phyloP scores from a whole-genome alignment of 139 green algal species.

The Penium margaritaceum region DNA sequence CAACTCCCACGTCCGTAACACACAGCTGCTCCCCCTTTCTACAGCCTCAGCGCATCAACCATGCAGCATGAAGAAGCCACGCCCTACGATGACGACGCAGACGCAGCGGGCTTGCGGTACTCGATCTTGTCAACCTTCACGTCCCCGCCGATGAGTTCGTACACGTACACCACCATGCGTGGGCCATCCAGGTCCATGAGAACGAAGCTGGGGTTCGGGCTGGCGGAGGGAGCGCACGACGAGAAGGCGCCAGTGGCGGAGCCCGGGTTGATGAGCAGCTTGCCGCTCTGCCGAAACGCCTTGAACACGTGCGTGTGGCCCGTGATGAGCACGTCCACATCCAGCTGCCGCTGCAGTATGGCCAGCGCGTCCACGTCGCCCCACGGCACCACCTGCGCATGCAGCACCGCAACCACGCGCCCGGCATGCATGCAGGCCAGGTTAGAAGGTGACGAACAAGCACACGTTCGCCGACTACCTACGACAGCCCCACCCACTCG shows the following conservation, averaged over 20 bases:
- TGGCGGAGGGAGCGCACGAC: neutral
- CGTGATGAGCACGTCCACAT: constrained; percentile 84
- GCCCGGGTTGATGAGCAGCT: constrained; percentile 83
- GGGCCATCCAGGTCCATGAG: constrained; percentile 87
- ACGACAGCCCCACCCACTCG: no score
- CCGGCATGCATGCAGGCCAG: no score
- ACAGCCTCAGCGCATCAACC: no score
- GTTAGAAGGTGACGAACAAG: no score
- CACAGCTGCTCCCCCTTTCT: no score
- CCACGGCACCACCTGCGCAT: constrained; percentile 68
- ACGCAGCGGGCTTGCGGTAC: constrained; percentile 32
- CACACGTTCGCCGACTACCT: no score
- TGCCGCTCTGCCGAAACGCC: constrained; percentile 39
- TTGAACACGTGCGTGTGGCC: constrained; percentile 86
- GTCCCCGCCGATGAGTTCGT: constrained; percentile 69
- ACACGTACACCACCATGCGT: constrained; percentile 82
- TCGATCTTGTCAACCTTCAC: constrained; percentile 50
- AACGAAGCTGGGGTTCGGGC: constrained; percentile 78
- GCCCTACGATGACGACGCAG: no score
- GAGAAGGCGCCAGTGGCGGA: constrained; percentile 84
- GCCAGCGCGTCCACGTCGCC: constrained; percentile 67
- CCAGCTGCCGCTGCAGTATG: constrained; percentile 72
- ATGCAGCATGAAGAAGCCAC: no score
- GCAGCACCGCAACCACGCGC: no score
- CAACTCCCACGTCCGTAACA: no score